Percentiles rank a stretch among this genome's conserved stretches.
phyloP scores from a whole-genome alignment of 371 early-diverging fungal species.

The Mortierella sp. region DNA sequence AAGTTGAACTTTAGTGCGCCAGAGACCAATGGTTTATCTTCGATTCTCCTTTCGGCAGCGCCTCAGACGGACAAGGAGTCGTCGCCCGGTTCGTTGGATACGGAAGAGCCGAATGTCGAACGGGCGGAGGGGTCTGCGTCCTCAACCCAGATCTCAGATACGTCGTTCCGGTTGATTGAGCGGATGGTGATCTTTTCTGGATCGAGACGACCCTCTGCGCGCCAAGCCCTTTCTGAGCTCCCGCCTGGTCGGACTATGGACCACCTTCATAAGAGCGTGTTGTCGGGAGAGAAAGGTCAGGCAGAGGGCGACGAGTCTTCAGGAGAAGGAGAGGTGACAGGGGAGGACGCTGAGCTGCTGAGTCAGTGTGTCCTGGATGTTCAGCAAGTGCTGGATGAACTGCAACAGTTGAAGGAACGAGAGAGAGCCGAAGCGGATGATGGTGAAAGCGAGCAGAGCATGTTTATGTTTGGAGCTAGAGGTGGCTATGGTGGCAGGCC shows the following conservation, averaged over 20 bases:
- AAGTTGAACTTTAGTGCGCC: conserved; percentile 39
- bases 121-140: not conserved
- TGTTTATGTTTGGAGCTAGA: not conserved
- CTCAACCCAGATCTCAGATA: conserved; percentile 24
- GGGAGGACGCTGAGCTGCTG: not conserved
- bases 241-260: conserved; percentile 7
- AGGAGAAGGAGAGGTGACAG: not conserved
- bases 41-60: conserved; percentile 11
- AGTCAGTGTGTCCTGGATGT: conserved; percentile 26
- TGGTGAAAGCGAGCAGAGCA: not conserved
- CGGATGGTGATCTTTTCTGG: conserved; percentile 39
- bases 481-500: not conserved
- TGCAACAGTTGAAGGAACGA: conserved; percentile 2
- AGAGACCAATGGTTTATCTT: conserved; percentile 25
- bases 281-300: not conserved
- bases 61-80: not conserved
- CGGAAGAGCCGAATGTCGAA: not conserved
- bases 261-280: not conserved
- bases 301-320: too few relatives aligned
- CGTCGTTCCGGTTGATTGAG: conserved; percentile 35
- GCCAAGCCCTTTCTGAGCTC: conserved; percentile 20
- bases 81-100: not conserved
- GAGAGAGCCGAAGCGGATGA: conserved; percentile 21
- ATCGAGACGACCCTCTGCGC: conserved; percentile 27
- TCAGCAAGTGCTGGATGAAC: conserved; percentile 14